Conservation (phyloP, 83 land plant species). For the Larix sibirica region DNA sequence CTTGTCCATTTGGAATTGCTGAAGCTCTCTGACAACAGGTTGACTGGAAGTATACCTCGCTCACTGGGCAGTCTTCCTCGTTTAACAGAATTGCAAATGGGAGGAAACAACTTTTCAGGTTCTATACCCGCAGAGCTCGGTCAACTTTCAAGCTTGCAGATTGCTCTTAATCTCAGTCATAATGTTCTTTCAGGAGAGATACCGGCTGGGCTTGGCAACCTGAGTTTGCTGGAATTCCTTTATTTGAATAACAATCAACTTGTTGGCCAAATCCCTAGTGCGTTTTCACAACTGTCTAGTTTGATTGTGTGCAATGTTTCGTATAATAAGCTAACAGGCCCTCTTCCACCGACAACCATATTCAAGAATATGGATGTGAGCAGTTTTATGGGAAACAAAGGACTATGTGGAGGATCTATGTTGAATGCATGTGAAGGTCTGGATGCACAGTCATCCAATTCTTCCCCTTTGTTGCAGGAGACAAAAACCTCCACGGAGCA, state of each 20-base stretch:
- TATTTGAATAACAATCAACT: slow-evolving; percentile 52
- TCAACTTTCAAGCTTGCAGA: slow-evolving; percentile 35
- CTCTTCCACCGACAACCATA: slow-evolving; percentile 32
- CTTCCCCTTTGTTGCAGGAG: slow-evolving; percentile 6
- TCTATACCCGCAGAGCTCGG: slow-evolving; percentile 54
- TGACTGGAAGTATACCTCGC: slow-evolving; percentile 55
- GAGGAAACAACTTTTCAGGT: slow-evolving; percentile 59
- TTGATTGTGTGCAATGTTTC: slow-evolving; percentile 68
- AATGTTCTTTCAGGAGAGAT: slow-evolving; percentile 49
- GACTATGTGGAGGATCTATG: slow-evolving; percentile 28
- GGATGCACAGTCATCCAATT: not conserved
- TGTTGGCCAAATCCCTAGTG: slow-evolving; percentile 51
- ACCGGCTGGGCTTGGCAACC: slow-evolving; percentile 44
- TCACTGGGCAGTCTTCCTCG: slow-evolving; percentile 36
- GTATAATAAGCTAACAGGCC: slow-evolving; percentile 55
- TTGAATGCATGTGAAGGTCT: slow-evolving; percentile 23
- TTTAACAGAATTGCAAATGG: slow-evolving; percentile 63
- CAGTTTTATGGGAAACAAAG: slow-evolving; percentile 49
- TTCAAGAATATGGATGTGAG: slow-evolving; percentile 34
- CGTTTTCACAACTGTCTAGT: slow-evolving; percentile 36
- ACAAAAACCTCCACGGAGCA: slow-evolving; percentile 24
- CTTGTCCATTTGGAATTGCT: slow-evolving; percentile 46
- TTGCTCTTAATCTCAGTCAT: slow-evolving; percentile 48
- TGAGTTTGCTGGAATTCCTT: slow-evolving; percentile 44
- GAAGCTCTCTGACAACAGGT: slow-evolving; percentile 52